Base-by-base conservation (phyloP, 345 rosid genomes). In the Aquilaria yunnanensis region DNA sequence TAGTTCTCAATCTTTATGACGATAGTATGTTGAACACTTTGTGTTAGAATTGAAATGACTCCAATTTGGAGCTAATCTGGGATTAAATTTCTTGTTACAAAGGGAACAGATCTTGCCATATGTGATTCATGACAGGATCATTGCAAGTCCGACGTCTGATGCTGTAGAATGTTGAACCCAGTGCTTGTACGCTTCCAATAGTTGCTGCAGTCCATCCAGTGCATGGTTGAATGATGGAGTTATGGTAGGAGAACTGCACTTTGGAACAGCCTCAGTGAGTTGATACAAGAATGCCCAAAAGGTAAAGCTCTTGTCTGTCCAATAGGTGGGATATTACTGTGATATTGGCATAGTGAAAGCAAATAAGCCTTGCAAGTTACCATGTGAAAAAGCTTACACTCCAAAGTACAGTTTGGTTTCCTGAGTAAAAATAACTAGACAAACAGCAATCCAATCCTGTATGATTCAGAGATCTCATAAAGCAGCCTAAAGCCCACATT, bases 131-230 rank as follows among this genome's bases (percentile, higher is more conserved):
- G 8, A 37, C 5, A 37, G 2, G 6, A 4, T 37, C 43, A 37
- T 37, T 37, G 3, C 5, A 1, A 37, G 8, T 37, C 43, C 5
- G 43, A 37, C 0, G 6, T 2, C 8, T 5, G 5, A 5, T 8
- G 0, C 43, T 0, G 6, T 2, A 4, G 8, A 37, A 37, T 71
- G 71, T 14, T 67, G 81, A 73, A 65, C 70, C 96, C 97, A 86
- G 33, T 79, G 74, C 50, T 70, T 65, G 61, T 86, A 88, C 63
- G 84, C 97, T 66, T 72, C 72, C 55, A 83, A 61, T 49, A 91
- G 71, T 43, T 88, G 93, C 72, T 70, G 80, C 80, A 86, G 78
- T 71, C 85, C 76, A 70, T 88, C 97, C 67, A 86, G 71, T 86
- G 96, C 80, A 86, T 81, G 48, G 11, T 41, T 14, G 53, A 14